These are phyloP conservation scores for Hyphodiscus sp. DNA, from an alignment of 2,329 filamentous ascomycete species.

Conservation along the genomic window DNA sequence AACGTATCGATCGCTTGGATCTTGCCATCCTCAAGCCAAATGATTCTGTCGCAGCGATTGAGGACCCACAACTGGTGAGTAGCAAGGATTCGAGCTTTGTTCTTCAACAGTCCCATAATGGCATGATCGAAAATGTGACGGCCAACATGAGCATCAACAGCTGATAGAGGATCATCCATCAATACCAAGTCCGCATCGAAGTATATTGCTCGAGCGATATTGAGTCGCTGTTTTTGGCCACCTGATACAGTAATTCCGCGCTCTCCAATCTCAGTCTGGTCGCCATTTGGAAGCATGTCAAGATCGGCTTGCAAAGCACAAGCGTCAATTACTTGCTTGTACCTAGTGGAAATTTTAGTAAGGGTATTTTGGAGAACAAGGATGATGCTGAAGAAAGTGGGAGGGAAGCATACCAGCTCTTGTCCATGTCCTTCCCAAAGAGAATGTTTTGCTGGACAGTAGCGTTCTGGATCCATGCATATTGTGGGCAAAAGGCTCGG, in stretches of 20 bases:
- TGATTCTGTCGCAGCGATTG: constrained; percentile 81
- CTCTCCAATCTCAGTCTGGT: constrained; percentile 89
- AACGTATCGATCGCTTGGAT: constrained; percentile 87
- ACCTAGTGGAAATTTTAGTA: constrained; percentile 30
- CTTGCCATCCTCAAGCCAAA: constrained; percentile 84
- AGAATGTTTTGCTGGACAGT: constrained; percentile 83
- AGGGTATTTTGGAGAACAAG: constrained; percentile 36
- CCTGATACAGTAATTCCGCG: constrained; percentile 92
- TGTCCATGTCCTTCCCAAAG: constrained; percentile 75
- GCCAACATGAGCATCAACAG: constrained; percentile 64
- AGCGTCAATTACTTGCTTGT: constrained; percentile 53
- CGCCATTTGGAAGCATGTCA: constrained; percentile 86
- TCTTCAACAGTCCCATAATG: constrained; percentile 78
- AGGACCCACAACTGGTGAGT: constrained; percentile 95
- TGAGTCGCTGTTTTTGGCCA: constrained; percentile 90
- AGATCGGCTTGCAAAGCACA: constrained; percentile 82
- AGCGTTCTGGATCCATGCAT: constrained; percentile 95
- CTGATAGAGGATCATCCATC: constrained; percentile 64
- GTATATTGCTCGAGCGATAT: constrained; percentile 79
- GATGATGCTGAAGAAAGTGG: background rate
- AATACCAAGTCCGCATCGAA: constrained; percentile 62
- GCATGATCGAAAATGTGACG: constrained; percentile 86
- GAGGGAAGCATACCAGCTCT: constrained; percentile 47
- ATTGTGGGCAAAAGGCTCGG: constrained; percentile 89
- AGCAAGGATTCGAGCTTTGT: constrained; percentile 86